Percentiles rank a stretch among this genome's conserved stretches.
These are phyloP conservation scores for Boletus reticulatus DNA, from an alignment of 768 basidiomycete species.

Conservation along the genomic window DNA sequence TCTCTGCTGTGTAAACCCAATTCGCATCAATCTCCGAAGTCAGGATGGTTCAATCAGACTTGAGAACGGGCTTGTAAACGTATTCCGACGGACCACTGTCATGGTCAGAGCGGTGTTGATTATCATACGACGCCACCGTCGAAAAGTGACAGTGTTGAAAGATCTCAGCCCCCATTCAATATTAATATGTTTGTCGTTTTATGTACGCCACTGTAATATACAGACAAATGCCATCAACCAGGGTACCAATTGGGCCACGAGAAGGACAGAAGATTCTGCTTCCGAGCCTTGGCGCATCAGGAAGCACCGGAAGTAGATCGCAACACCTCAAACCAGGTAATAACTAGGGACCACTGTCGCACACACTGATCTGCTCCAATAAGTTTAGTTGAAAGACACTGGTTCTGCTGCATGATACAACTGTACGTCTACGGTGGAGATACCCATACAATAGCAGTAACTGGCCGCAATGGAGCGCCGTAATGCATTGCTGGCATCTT, in stretches of 20 bases:
- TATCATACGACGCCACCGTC: slow-evolving; percentile 25
- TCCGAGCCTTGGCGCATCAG: slow-evolving; percentile 16
- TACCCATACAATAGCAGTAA: slow-evolving; percentile 4
- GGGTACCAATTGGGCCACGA: too few relatives aligned
- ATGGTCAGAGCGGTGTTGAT: slow-evolving; percentile 16
- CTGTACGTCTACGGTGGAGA: slow-evolving; percentile 21
- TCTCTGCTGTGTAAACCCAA: slow-evolving; percentile 22
- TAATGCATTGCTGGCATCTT: slow-evolving; percentile 30
- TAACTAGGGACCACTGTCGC: slow-evolving; percentile 1
- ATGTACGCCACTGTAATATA: slow-evolving; percentile 19
- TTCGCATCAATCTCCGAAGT: slow-evolving; percentile 25
- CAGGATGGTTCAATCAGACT: slow-evolving; percentile 9
- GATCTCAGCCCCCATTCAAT: slow-evolving; percentile 6
- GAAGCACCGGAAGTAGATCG: slow-evolving; percentile 23
- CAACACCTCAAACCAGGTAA: slow-evolving; percentile 13
- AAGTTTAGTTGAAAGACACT: not conserved
- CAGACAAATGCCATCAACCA: slow-evolving; percentile 6
- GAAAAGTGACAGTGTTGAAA: slow-evolving; percentile 9
- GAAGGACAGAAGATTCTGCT: too few relatives aligned
- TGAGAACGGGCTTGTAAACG: slow-evolving; percentile 18
- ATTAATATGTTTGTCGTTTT: slow-evolving; percentile 16
- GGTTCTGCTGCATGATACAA: slow-evolving; percentile 1
- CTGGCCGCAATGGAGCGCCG: slow-evolving; percentile 16
- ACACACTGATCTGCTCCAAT: slow-evolving; percentile 3
- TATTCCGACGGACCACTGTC: slow-evolving; percentile 20